Evolutionary conservation across 2,329 filamentous ascomycete species (phyloP).

Genomic region (Colletotrichum destructivum): DNA sequence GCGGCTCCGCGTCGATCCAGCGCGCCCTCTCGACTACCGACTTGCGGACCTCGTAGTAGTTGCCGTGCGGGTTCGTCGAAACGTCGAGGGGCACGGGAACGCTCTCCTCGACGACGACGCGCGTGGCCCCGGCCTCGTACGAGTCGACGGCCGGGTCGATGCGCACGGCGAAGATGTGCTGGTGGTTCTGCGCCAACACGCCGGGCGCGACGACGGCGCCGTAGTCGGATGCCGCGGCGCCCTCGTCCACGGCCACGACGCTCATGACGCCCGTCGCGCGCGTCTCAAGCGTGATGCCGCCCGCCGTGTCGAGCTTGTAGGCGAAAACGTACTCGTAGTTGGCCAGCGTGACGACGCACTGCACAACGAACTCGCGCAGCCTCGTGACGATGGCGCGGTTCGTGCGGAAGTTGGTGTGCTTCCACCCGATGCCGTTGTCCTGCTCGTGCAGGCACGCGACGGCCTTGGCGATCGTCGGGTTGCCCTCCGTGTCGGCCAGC

Average conservation of each 20-base stretch:
- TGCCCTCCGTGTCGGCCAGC: conserved; percentile 67
- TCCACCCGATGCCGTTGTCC: conserved; percentile 80
- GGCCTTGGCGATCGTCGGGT: conserved; percentile 66
- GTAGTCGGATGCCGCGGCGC: conserved; percentile 65
- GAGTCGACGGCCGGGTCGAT: conserved; percentile 76
- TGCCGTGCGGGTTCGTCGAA: conserved; percentile 72
- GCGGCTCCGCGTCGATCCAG: conserved; percentile 68
- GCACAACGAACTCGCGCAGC: conserved; percentile 74
- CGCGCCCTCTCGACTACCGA: conserved; percentile 61
- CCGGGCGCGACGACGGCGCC: conserved; percentile 76
- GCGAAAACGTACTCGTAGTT: conserved; percentile 78
- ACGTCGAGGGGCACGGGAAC: conserved; percentile 58
- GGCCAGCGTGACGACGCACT: conserved; percentile 78
- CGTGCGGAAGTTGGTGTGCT: conserved; percentile 80
- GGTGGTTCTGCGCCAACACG: conserved; percentile 78
- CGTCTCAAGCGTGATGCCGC: conserved; percentile 73
- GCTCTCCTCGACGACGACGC: conserved; percentile 60
- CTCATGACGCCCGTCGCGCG: conserved; percentile 77
- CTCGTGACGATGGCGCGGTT: conserved; percentile 72
- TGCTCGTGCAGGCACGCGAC: conserved; percentile 80
- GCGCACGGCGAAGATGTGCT: conserved; percentile 77
- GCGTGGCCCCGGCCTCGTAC: conserved; percentile 62
- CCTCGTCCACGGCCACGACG: conserved; percentile 70
- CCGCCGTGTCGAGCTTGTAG: conserved; percentile 73
- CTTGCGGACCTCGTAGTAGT: conserved; percentile 70